Evolutionary conservation across 2,329 filamentous ascomycete genomes (phyloP), one percentile per base, ranked within the genome.

Genomic region (Xylaria sp.): DNA sequence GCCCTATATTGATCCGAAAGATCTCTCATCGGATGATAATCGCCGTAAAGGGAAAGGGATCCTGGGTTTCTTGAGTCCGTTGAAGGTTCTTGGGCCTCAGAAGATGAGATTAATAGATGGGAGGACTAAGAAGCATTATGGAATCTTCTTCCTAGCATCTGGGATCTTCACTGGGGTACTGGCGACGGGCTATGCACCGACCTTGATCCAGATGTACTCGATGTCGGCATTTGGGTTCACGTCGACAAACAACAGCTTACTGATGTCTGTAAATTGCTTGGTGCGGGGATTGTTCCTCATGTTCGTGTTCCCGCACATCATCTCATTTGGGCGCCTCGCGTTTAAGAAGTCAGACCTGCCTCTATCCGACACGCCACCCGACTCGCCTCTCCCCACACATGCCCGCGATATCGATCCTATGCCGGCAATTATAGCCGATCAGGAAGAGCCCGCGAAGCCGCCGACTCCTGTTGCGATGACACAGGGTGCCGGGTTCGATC

Each of bases 241-340:
- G 5, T 70, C 74, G 32, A 73, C 70, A 3, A 66, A 69, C 50
- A 75, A 74, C 67, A 74, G 74, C 47, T 40, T 71, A 10, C 69
- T 75, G 27, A 74, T 75, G 65, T 69, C 72, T 5, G 55, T 73
- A 29, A 69, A 65, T 42, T 68, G 53, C 25, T 27, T 72, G 29
- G 68, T 75, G 32, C 68, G 73, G 25, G 74, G 75, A 1, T 13
- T 75, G 27, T 75, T 75, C 48, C 69, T 75, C 37, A 76, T 75
- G 72, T 74, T 75, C 48, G 64, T 74, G 25, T 76, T 76, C n/a
- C 75, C 73, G 21, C 63, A 63, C n/a, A 75, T 75, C 21, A 76
- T 76, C 58, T 65, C 69, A 40, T 42, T 16, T 12, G 74, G 75
- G 13, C 70, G 74, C 4, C 66, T 40, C 10, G 71, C 62, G 53